A percentile compares a stretch with the other conserved stretches of the same genome.
Evolutionary conservation across 2,329 filamentous ascomycete genomes (phyloP).

Genomic region (Malbranchea cinnamomea): DNA sequence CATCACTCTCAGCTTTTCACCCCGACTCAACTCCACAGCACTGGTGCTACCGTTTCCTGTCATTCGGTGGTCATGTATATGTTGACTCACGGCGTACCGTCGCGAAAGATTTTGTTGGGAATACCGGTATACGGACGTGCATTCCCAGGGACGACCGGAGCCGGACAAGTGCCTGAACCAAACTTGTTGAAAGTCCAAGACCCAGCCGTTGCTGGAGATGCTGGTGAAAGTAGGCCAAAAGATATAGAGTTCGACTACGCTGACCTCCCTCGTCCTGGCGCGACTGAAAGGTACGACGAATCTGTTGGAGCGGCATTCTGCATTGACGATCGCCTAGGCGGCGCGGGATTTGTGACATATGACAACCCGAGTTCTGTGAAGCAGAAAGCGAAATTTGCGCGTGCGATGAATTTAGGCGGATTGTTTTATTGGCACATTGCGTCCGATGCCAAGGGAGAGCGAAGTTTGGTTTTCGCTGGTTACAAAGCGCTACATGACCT

Average conservation of each 20-base stretch:
- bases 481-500: slow-evolving; percentile 39
- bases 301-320: slow-evolving; percentile 56
- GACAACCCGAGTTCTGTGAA: slow-evolving; percentile 64
- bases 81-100: slow-evolving; percentile 48
- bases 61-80: slow-evolving; percentile 52
- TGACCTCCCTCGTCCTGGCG: slow-evolving; percentile 45
- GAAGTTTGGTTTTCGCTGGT: slow-evolving; percentile 47
- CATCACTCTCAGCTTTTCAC: slow-evolving; percentile 65
- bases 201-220: not conserved
- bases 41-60: slow-evolving; percentile 44
- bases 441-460: slow-evolving; percentile 44
- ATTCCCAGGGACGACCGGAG: slow-evolving; percentile 50
- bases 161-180: slow-evolving; percentile 43
- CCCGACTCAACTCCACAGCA: slow-evolving; percentile 37
- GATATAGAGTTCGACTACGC: slow-evolving; percentile 62
- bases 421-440: slow-evolving; percentile 75
- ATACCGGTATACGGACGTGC: slow-evolving; percentile 63
- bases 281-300: slow-evolving; percentile 54
- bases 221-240: not conserved
- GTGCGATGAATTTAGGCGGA: slow-evolving; percentile 55
- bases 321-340: slow-evolving; percentile 43
- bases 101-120: slow-evolving; percentile 59
- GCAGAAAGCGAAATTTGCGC: slow-evolving; percentile 60
- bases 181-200: too few relatives aligned
- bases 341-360: slow-evolving; percentile 66